A percentile compares a stretch with the other conserved stretches of the same genome.
phyloP scores from a whole-genome alignment of 495 filamentous ascomycete genomes.

The Daldinia caldariorum region DNA sequence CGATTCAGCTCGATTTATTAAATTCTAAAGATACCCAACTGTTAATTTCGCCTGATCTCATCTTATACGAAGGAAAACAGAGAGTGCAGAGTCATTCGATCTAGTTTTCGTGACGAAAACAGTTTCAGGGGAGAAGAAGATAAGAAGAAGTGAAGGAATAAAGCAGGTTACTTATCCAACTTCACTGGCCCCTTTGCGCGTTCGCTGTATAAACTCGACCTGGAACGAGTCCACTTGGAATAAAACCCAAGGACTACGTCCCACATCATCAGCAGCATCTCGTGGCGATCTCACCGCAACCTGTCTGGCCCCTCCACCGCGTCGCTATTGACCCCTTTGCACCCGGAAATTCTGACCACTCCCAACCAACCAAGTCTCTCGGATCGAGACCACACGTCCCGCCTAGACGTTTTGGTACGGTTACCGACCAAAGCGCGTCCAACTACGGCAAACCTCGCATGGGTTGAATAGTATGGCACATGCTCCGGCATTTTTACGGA shows the following conservation, averaged over 20 bases:
- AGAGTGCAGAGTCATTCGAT: slow-evolving; percentile 15
- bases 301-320: slow-evolving; percentile 22
- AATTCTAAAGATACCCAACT: slow-evolving; percentile 17
- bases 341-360: background rate
- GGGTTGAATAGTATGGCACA: slow-evolving; percentile 62
- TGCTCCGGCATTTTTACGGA: slow-evolving; percentile 60
- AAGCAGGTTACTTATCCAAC: slow-evolving; percentile 1
- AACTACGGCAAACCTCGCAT: slow-evolving; percentile 36
- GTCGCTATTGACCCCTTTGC: slow-evolving; percentile 8
- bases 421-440: slow-evolving; percentile 22
- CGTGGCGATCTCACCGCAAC: slow-evolving; percentile 29
- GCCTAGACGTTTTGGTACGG: slow-evolving; percentile 11
- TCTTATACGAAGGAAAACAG: slow-evolving; percentile 14
- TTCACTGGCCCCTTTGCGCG: slow-evolving; percentile 5
- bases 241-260: slow-evolving; percentile 22
- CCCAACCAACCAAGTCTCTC: slow-evolving; percentile 16
- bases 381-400: slow-evolving; percentile 16
- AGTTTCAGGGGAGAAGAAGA: slow-evolving; percentile 25
- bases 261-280: slow-evolving; percentile 17
- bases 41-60: slow-evolving; percentile 17
- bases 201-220: slow-evolving; percentile 10
- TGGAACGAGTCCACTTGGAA: slow-evolving; percentile 25
- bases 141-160: slow-evolving; percentile 22
- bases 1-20: slow-evolving; percentile 28
- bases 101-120: slow-evolving; percentile 26